Evolutionary conservation across 2,329 filamentous ascomycete species (phyloP).

Genomic region (Colletotrichum noveboracense): DNA sequence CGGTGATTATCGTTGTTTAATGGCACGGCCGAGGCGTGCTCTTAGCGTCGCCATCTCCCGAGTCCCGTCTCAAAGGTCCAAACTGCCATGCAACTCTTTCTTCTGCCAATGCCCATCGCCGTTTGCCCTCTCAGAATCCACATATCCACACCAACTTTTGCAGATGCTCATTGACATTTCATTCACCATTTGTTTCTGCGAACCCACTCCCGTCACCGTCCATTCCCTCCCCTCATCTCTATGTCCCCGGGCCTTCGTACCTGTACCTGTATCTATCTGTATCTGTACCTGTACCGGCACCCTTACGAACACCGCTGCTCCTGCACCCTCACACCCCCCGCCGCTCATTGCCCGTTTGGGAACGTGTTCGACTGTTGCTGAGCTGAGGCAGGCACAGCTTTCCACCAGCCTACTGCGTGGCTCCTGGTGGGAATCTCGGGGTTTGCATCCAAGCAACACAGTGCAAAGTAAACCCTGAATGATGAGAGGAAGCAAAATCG

Average conservation of each 20-base stretch:
- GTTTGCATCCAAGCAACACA: background rate
- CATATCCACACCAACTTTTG: background rate
- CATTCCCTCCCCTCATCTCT: background rate
- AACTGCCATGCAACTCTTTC: constrained; percentile 4
- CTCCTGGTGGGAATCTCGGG: constrained; percentile 4
- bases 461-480: constrained; percentile 11
- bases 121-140: background rate
- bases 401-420: background rate
- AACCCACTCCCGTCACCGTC: background rate
- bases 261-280: background rate
- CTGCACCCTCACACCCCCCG: background rate
- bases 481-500: background rate
- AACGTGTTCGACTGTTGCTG: constrained; percentile 11
- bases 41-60: constrained; percentile 7
- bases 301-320: background rate
- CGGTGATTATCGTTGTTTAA: constrained; percentile 3
- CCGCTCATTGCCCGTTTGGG: background rate
- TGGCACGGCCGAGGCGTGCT: background rate
- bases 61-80: background rate
- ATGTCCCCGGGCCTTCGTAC: background rate
- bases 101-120: background rate
- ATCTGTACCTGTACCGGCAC: background rate
- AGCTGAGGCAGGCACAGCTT: background rate
- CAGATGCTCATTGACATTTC: background rate
- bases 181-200: background rate